A percentile compares a stretch with the other conserved stretches of the same genome.
These are phyloP conservation scores for Clavaria fumosa DNA, from an alignment of 768 basidiomycete genomes.

Conservation along the genomic window DNA sequence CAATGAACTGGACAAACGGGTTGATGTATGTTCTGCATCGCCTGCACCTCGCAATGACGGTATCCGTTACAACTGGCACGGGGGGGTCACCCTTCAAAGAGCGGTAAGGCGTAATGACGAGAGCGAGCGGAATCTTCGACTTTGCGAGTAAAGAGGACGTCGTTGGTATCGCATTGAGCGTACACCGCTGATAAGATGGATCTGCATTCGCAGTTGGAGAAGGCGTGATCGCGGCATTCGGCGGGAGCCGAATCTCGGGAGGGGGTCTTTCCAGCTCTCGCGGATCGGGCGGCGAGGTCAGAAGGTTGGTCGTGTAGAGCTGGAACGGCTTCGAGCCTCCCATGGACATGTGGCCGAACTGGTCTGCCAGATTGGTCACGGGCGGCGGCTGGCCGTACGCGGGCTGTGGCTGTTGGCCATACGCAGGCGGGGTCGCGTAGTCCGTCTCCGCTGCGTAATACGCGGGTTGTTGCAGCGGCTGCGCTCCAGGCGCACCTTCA, in stretches of 20 bases:
- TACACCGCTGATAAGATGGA: conserved; percentile 81
- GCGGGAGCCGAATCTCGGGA: conserved; percentile 81
- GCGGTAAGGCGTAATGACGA: conserved; percentile 84
- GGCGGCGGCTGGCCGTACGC: conserved; percentile 16
- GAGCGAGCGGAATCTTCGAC: conserved; percentile 77
- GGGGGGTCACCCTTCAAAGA: conserved; percentile 67
- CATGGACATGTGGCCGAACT: conserved; percentile 84
- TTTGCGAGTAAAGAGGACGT: conserved; percentile 78
- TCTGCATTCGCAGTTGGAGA: conserved; percentile 75
- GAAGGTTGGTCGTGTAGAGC: conserved; percentile 78
- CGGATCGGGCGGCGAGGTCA: conserved; percentile 87
- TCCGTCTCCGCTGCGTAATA: conserved; percentile 31
- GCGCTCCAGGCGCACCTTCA: conserved; percentile 51
- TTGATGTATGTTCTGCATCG: conserved; percentile 96
- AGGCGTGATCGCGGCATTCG: conserved; percentile 66
- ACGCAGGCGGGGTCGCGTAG: conserved; percentile 28
- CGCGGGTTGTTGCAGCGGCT: conserved; percentile 34
- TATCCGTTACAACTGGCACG: conserved; percentile 85
- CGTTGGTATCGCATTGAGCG: conserved; percentile 86
- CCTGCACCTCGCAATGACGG: conserved; percentile 89
- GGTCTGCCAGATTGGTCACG: conserved; percentile 57
- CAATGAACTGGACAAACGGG: conserved; percentile 94
- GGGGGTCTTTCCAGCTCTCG: conserved; percentile 66
- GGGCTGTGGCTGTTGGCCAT: conserved; percentile 22
- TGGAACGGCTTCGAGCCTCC: conserved; percentile 62